phyloP scores from a whole-genome alignment of 768 basidiomycete genomes.

The Exidia glandulosa region DNA sequence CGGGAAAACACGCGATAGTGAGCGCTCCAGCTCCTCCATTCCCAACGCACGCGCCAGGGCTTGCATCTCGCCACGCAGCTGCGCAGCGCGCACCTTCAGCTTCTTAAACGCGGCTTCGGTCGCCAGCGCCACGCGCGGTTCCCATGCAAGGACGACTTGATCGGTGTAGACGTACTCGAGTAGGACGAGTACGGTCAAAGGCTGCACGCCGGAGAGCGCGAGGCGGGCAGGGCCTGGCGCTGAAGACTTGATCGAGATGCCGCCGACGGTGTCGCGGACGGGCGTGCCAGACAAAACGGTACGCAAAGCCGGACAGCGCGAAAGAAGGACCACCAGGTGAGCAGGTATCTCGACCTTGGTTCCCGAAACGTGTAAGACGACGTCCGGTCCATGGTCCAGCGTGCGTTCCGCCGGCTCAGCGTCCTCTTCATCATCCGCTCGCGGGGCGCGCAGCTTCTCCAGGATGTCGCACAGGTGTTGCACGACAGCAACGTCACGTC shows the following conservation, averaged over 20 bases:
- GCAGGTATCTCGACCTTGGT: constrained; percentile 7
- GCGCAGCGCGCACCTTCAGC: constrained; percentile 30
- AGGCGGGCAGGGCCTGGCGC: constrained; percentile 17
- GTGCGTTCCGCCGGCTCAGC: neutral
- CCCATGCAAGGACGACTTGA: constrained; percentile 73
- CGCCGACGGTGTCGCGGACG: neutral
- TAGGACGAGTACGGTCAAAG: constrained; percentile 62
- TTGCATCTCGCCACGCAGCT: constrained; percentile 55
- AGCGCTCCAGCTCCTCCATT: constrained; percentile 21
- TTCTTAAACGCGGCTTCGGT: constrained; percentile 30
- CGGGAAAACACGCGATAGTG: neutral
- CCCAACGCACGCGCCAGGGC: constrained; percentile 45
- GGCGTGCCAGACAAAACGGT: neutral
- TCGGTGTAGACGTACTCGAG: constrained; percentile 86
- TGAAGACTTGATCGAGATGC: constrained; percentile 21
- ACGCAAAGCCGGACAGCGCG: neutral
- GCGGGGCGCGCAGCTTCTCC: neutral
- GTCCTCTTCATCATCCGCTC: neutral
- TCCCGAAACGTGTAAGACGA: constrained; percentile 15
- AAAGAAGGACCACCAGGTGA: neutral
- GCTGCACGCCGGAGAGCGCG: constrained; percentile 42
- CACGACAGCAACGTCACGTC: constrained; percentile 21
- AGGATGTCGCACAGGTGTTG: neutral
- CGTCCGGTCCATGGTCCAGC: neutral
- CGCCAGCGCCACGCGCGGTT: constrained; percentile 45